Base-by-base conservation (phyloP, 140 eudicot genomes). In the Flaveria floridana region DNA sequence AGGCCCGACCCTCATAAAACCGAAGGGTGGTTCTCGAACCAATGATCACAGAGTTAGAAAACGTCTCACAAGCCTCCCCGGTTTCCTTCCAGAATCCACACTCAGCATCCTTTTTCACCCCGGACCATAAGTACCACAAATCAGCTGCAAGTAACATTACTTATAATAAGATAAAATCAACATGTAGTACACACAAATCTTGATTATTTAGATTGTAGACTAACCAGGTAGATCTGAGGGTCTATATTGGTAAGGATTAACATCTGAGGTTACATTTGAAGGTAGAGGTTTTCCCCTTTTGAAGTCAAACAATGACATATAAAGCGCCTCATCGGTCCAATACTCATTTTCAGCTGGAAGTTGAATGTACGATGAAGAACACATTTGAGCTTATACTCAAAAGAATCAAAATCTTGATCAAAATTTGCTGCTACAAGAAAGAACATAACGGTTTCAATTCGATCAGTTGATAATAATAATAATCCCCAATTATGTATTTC, bases 181-280 rank as follows among this genome's bases (percentile, higher is more conserved):
- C 2, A 64, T 7, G 4, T 0, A 12, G 42, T 5, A 25, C 14
- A 62, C 42, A 30, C 48, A 64, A 64, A 64, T 30, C 12, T 64
- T 30, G 47, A 64, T 6, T 64, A 26, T 26, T 12, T 62, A 28
- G 2, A 34, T 15, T 64, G 13, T 15, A 34, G 23, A 79, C 85
- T 71, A 28, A 90, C 97, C 91, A 42, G 97, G 92, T 77, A 89
- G 85, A 64, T 78, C 63, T 18, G 86, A 79, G 47, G 96, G 96
- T 47, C 14, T 57, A 76, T 42, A 67, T 53, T 70, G 81, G 67
- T 80, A 89, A 47, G 92, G 96, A 85, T 83, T 83, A 20, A 83
- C 66, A 71, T 89, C 90, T 3, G 56, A 66, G 6, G 75, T 68
- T 50, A 87, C 92, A n/a, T 85, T 75, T 3, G 18, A 55, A 0